A percentile compares a stretch with the other conserved stretches of the same genome.
phyloP scores from a whole-genome alignment of 1,139 yeast genomes.

The Geotrichum reessii region DNA sequence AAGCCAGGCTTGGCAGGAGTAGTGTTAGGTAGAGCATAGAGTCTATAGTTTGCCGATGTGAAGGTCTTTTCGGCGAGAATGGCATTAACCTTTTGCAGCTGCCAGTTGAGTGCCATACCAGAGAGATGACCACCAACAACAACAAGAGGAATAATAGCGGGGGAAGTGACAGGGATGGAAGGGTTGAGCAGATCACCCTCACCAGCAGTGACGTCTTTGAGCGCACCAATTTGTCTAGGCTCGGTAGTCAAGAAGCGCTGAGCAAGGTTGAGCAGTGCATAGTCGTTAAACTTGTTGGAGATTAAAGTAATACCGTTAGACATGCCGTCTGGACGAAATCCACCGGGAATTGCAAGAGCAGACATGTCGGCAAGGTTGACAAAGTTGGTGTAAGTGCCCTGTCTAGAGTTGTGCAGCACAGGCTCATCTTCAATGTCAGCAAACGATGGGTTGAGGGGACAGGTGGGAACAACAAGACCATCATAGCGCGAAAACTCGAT shows the following conservation, averaged over 20 bases:
- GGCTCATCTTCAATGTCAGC: constrained; percentile 71
- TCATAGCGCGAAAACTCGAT: constrained; percentile 56
- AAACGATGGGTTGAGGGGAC: constrained; percentile 84
- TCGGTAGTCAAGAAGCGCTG: constrained; percentile 54
- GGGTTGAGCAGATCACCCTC: constrained; percentile 40
- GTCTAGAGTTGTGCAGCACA: constrained; percentile 72
- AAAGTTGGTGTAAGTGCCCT: constrained; percentile 96
- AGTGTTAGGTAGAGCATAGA: constrained; percentile 73
- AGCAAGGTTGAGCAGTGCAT: constrained; percentile 81
- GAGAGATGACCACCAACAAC: constrained; percentile 94
- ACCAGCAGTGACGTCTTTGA: constrained; percentile 29
- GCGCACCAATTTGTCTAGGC: constrained; percentile 45
- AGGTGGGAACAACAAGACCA: constrained; percentile 82
- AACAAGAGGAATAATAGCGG: constrained; percentile 57
- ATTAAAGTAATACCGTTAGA: constrained; percentile 88
- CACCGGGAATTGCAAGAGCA: constrained; percentile 87
- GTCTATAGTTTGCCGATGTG: constrained; percentile 66
- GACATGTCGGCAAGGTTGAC: constrained; percentile 91
- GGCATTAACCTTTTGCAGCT: constrained; percentile 81
- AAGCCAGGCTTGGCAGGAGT: constrained; percentile 90
- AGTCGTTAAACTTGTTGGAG: constrained; percentile 77
- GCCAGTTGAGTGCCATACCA: constrained; percentile 93
- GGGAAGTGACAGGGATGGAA: constrained; percentile 37
- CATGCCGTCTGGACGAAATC: constrained; percentile 75
- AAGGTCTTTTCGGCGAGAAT: constrained; percentile 56